phyloP scores from a whole-genome alignment of 1,284 basidiomycete species.

The Malassezia equina region DNA sequence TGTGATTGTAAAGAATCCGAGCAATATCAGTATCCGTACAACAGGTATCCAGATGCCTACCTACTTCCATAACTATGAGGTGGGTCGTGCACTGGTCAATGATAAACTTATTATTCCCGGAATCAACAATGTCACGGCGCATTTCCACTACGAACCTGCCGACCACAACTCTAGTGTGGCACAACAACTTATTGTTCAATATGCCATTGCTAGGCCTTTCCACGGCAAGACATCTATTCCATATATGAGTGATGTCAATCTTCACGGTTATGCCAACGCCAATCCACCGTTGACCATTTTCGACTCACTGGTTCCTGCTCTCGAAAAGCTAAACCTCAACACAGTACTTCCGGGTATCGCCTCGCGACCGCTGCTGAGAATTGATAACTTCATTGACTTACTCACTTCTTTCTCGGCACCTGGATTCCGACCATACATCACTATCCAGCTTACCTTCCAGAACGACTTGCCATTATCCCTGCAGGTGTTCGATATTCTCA shows the following conservation, averaged over 20 bases:
- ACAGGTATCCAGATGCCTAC: conserved; percentile 56
- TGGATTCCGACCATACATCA: conserved; percentile 2
- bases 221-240: background rate
- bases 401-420: conserved; percentile 19
- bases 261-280: conserved; percentile 13
- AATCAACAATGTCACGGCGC: conserved; percentile 53
- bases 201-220: conserved; percentile 44
- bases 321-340: conserved; percentile 55
- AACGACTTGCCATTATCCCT: conserved; percentile 22
- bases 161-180: conserved; percentile 60
- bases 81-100: conserved; percentile 49
- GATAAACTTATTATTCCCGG: conserved; percentile 54
- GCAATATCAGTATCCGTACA: conserved; percentile 57
- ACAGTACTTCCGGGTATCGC: conserved; percentile 53
- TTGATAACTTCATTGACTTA: conserved; percentile 26
- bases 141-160: conserved; percentile 56
- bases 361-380: conserved; percentile 24
- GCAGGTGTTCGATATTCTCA: conserved; percentile 22
- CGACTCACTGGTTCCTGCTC: conserved; percentile 56
- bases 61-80: conserved; percentile 53
- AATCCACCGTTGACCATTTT: conserved; percentile 57
- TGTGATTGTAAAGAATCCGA: conserved; percentile 23
- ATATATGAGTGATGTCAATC: conserved; percentile 3
- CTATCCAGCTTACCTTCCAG: conserved; percentile 20
- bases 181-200: conserved; percentile 48